These are phyloP conservation scores for Sungouiella thailandica DNA, from an alignment of 805 yeast species.

Conservation along the genomic window DNA sequence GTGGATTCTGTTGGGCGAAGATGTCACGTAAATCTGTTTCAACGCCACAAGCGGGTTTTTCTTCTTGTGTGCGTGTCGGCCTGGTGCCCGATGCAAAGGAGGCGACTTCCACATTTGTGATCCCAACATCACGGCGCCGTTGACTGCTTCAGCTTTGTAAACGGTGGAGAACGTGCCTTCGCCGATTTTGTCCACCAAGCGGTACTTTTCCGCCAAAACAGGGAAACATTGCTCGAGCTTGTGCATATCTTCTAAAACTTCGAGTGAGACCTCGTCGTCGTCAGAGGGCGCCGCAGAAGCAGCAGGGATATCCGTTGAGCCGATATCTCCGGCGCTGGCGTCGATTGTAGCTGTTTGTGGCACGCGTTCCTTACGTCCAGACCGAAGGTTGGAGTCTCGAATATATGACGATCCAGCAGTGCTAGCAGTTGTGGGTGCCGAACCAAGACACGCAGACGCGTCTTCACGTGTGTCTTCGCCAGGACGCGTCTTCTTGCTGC, in stretches of 20 bases:
- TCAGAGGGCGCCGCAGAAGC: slow-evolving; percentile 5
- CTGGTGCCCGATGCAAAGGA: slow-evolving; percentile 26
- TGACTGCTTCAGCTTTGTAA: slow-evolving; percentile 54
- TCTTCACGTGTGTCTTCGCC: slow-evolving; percentile 1
- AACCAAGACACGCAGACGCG: neutral
- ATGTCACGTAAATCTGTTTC: slow-evolving; percentile 90
- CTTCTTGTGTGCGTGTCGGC: slow-evolving; percentile 11
- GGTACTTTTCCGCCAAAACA: slow-evolving; percentile 43
- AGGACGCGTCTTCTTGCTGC: slow-evolving; percentile 8
- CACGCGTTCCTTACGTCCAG: neutral
- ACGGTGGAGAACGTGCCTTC: slow-evolving; percentile 66
- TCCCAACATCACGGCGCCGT: slow-evolving; percentile 32
- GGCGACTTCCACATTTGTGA: slow-evolving; percentile 43
- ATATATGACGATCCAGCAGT: neutral
- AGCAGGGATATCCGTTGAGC: neutral
- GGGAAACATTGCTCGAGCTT: slow-evolving; percentile 52
- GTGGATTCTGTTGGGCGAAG: slow-evolving; percentile 86
- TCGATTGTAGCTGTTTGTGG: neutral
- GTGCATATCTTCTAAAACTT: slow-evolving; percentile 54
- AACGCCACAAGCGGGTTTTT: slow-evolving; percentile 67
- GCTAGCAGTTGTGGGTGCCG: neutral
- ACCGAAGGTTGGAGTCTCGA: neutral
- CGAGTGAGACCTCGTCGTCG: slow-evolving; percentile 48
- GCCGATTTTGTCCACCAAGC: slow-evolving; percentile 55
- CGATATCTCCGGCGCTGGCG: neutral